These are phyloP conservation scores for Clavaria fumosa DNA, from an alignment of 768 basidiomycete species.

Conservation along the genomic window DNA sequence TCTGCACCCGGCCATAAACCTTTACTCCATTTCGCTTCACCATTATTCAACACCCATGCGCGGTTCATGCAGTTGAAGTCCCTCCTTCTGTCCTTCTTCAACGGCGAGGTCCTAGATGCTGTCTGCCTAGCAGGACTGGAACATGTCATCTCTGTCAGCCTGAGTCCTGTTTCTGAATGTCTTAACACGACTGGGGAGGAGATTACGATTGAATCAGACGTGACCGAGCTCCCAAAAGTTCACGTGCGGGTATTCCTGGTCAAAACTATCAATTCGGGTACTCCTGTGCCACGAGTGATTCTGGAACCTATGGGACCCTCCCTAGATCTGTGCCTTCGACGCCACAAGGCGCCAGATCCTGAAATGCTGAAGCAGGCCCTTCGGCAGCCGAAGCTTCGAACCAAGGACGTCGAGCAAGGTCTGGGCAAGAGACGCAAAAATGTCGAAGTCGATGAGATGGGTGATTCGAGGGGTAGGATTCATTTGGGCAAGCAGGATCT, in stretches of 20 bases:
- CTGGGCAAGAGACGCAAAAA: conserved; percentile 92
- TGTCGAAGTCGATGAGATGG: conserved; percentile 95
- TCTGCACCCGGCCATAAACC: conserved; percentile 82
- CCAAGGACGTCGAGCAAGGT: conserved; percentile 73
- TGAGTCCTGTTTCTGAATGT: conserved; percentile 45
- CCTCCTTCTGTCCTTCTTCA: conserved; percentile 80
- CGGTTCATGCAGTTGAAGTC: conserved; percentile 87
- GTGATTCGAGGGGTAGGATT: conserved; percentile 80
- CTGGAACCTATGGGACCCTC: conserved; percentile 85
- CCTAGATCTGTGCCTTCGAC: conserved; percentile 66
- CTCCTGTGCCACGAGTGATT: conserved; percentile 66
- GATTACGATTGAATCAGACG: conserved; percentile 21
- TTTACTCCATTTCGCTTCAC: conserved; percentile 89
- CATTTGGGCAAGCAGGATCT: conserved; percentile 88
- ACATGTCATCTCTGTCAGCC: conserved; percentile 72
- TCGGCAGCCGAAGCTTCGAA: conserved; percentile 76
- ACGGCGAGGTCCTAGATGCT: conserved; percentile 69
- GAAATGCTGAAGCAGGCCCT: conserved; percentile 72
- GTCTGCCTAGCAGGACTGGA: conserved; percentile 77
- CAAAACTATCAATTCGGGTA: conserved; percentile 58
- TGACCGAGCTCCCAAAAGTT: conserved; percentile 51
- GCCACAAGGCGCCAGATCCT: conserved; percentile 58
- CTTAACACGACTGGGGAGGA: conserved; percentile 29
- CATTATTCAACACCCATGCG: conserved; percentile 89
- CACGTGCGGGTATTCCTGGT: conserved; percentile 82